These are phyloP conservation scores for Scorias spongiosa DNA, from an alignment of 2,329 filamentous ascomycete genomes.

Conservation along the genomic window DNA sequence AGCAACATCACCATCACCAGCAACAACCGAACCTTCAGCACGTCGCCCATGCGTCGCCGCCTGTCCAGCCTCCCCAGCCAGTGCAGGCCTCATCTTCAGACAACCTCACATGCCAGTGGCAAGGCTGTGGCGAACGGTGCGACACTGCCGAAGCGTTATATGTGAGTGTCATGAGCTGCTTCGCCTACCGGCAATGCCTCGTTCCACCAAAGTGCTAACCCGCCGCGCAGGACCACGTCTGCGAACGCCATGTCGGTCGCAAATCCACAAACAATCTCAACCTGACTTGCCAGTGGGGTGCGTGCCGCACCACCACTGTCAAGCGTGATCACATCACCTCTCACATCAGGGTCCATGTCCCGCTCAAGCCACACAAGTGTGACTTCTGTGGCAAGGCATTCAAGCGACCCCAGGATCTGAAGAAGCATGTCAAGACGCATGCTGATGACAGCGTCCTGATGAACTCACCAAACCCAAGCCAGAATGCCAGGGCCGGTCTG, in stretches of 20 bases:
- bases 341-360: constrained; percentile 97
- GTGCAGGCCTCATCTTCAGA: constrained; percentile 23
- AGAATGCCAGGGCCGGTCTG: constrained; percentile 8
- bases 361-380: constrained; percentile 96
- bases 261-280: constrained; percentile 99
- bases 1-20: constrained; percentile 10
- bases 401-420: constrained; percentile 95
- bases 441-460: constrained; percentile 78
- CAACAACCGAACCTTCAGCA: constrained; percentile 1
- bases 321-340: constrained; percentile 99
- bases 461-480: constrained; percentile 43
- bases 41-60: constrained; percentile 11
- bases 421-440: constrained; percentile 99
- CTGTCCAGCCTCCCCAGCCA: constrained; percentile 14
- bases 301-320: constrained; percentile 88
- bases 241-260: constrained; percentile 92
- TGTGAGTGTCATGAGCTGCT: constrained; percentile 29
- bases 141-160: constrained; percentile 46
- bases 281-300: constrained; percentile 92
- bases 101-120: constrained; percentile 44
- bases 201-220: constrained; percentile 1
- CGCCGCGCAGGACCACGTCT: constrained; percentile 70
- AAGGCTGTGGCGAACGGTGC: constrained; percentile 44
- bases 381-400: constrained; percentile 98
- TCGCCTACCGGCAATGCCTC: constrained; percentile 4